Evolutionary conservation across 768 basidiomycete genomes (phyloP), one percentile per base, ranked within the genome.

Genomic region (Xerocomellus intermedius): DNA sequence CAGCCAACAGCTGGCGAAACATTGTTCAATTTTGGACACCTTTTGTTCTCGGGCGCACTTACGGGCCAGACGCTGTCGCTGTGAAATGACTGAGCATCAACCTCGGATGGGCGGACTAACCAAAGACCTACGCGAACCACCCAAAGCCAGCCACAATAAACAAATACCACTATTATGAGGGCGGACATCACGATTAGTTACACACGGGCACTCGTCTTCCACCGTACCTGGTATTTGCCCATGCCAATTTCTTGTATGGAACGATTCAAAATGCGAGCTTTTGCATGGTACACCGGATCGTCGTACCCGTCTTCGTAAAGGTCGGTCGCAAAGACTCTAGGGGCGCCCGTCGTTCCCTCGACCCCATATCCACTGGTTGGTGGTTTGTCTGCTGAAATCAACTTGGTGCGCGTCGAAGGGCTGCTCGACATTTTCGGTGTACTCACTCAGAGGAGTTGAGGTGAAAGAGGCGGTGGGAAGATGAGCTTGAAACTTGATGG

Each of bases 161-260:
- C 6, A 77, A 54, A 55, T 58, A 57, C 75, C 75, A 75, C 74
- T 75, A 45, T n/a, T 21, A 52, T 3, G 32, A 21, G 5, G 1
- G 5, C 8, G 2, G 26, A 13, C 17, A 28, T 49, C n/a, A 42
- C 6, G 1, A 17, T 41, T 21, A 42, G 37, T 36, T 22, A 43
- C 3, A 4, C 36, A 46, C 8, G 14, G 14, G 16, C 3, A 26
- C 6, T 26, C 8, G 28, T 28, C n/a, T 0, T 28, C 7, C 17
- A 17, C 9, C 37, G 17, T 45, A 76, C 79, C 74, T 82, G 82
- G 55, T 82, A 83, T 57, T 67, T 77, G 7, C 81, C 82, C 79
- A 83, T 82, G 2, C 81, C 81, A 19, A 83, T 79, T 33, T 79
- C 77, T 61, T 80, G 78, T 42, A 82, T 72, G 5, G 78, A 74